Evolutionary conservation across 1,284 basidiomycete species (phyloP), one percentile per base, ranked within the genome.

Genomic region (Peniophora sp.): DNA sequence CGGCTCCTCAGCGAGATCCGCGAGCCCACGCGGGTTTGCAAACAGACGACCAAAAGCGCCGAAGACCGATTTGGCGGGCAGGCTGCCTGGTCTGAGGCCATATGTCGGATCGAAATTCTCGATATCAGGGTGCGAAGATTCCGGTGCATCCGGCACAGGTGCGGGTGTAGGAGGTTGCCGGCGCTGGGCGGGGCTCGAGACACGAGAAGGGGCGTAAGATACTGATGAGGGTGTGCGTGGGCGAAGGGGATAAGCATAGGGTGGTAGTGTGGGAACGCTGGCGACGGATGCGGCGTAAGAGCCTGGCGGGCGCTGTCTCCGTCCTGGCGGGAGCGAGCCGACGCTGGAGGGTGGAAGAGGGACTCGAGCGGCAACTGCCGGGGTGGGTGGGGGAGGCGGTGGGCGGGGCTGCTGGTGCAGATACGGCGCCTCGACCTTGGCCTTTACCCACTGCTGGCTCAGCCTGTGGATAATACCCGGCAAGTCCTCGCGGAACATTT

Each of bases 401-500:
- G 67, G 57, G 14, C 60, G 56, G 2, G 64, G 70, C 23, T 69
- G 68, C 61, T 79, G 83, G 24, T 72, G 66, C 42, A 86, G 69
- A 65, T 88, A 90, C 1, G 88, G 88, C 2, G 85, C 79, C 61
- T 92, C 87, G 0, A 92, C 87, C 61, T 87, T 91, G 24, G 89
- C 84, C 60, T 87, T 89, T 48, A 91, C 80, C 96, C 96, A 99
- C 60, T 89, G 86, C 65, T 99, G 95, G 65, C 88, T 92, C 39
- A 99, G 79, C 24, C 92, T 78, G 66, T 99, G 97, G 46, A 99
- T 99, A 59, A 99, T 98, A 1, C 92, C 88, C 0, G 97, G 97
- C 10, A 99, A 69, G 66, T 99, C 97, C 63, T 97, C 94, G 54
- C 95, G 77, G 68, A 99, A 99, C 92, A 99, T 95, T 65, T 98